These are phyloP conservation scores for Ceratobasidium sp. DNA, from an alignment of 1,284 basidiomycete genomes.

Conservation along the genomic window DNA sequence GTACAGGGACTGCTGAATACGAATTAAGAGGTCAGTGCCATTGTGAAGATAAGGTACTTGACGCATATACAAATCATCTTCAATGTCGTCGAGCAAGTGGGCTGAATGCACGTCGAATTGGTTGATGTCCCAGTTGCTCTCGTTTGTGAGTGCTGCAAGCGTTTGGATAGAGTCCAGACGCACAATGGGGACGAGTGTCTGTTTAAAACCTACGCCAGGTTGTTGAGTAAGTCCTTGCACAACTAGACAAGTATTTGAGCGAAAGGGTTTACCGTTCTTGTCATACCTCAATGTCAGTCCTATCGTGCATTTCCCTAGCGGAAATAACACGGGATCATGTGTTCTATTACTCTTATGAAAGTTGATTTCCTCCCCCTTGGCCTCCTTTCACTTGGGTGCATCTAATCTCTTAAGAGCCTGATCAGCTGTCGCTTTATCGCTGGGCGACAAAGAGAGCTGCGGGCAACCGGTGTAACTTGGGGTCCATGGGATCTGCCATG, in stretches of 20 bases:
- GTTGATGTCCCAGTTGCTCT: constrained; percentile 51
- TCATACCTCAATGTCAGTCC: too few relatives aligned
- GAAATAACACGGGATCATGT: too few relatives aligned
- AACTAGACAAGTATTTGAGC: too few relatives aligned
- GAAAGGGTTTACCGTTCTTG: too few relatives aligned
- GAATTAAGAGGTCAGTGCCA: constrained; percentile 18
- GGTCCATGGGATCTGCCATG: too few relatives aligned
- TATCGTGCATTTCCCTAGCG: neutral
- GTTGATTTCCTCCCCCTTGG: neutral
- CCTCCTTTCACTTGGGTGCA: neutral
- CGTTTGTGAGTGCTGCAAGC: constrained; percentile 53
- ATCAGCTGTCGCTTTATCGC: neutral
- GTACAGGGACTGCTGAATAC: constrained; percentile 51
- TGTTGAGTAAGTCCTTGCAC: constrained; percentile 59
- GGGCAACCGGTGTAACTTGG: too few relatives aligned
- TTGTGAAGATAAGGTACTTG: constrained; percentile 55
- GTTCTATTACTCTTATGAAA: too few relatives aligned
- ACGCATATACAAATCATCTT: constrained; percentile 61
- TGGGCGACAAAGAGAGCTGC: too few relatives aligned
- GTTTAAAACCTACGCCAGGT: constrained; percentile 53
- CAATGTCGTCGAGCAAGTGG: constrained; percentile 52
- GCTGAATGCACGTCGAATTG: constrained; percentile 59
- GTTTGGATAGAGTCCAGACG: constrained; percentile 53
- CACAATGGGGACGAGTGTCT: constrained; percentile 56
- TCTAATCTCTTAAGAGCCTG: neutral